Evolutionary conservation across 139 green algal species (phyloP).

Genomic region (Dunaliella sp.): DNA sequence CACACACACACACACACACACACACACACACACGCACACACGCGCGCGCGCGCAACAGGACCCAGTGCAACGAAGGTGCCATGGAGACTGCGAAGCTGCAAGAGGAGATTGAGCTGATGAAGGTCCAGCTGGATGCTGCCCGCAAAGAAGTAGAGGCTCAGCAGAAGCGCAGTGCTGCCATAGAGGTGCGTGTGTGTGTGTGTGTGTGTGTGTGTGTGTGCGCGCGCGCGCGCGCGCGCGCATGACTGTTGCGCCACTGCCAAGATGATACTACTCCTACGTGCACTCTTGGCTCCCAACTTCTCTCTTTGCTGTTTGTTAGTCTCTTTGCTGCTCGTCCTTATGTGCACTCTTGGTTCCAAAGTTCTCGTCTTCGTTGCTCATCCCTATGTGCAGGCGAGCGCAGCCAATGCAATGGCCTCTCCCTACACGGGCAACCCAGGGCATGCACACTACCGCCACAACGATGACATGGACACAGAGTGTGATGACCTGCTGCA

Average conservation of each 20-base stretch:
- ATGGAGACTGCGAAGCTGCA: constrained; percentile 47
- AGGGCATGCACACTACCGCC: background rate
- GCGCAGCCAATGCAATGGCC: background rate
- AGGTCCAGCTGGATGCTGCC: constrained; percentile 68
- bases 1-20: no score
- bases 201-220: no score
- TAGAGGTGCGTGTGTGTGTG: constrained; percentile 30
- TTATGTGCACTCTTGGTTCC: background rate
- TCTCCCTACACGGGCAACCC: background rate
- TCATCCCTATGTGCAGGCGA: background rate
- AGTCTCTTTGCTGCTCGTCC: background rate
- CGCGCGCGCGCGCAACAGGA: background rate
- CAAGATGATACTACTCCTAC: background rate
- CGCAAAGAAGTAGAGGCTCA: constrained; percentile 59
- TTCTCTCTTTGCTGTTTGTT: background rate
- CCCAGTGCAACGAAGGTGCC: constrained; percentile 53
- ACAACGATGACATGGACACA: constrained; percentile 29
- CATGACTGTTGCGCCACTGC: no score
- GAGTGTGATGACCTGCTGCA: constrained; percentile 50
- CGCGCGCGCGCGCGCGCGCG: no score
- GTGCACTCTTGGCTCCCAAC: background rate
- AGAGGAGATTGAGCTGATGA: constrained; percentile 71
- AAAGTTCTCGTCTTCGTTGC: background rate
- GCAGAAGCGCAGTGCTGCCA: constrained; percentile 45
- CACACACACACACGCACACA: constrained; percentile 1